These are phyloP conservation scores for Chalciporus sp. DNA, from an alignment of 1,284 basidiomycete genomes.

Conservation along the genomic window DNA sequence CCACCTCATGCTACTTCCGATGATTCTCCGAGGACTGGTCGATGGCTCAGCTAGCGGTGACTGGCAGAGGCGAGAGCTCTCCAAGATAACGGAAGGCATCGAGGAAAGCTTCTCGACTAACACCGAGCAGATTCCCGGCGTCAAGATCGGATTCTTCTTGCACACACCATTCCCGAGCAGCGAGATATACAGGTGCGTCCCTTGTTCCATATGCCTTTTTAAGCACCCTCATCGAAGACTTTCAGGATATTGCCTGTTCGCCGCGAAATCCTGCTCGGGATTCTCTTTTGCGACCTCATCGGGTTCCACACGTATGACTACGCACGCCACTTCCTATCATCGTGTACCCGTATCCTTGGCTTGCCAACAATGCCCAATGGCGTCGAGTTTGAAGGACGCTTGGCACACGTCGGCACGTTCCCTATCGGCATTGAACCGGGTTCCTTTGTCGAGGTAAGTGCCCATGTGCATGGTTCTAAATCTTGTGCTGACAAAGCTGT, in stretches of 20 bases:
- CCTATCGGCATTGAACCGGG: constrained; percentile 97
- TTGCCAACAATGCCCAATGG: constrained; percentile 99
- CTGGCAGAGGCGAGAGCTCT: constrained; percentile 68
- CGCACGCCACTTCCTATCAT: constrained; percentile 97
- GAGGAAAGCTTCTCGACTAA: constrained; percentile 52
- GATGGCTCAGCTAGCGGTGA: constrained; percentile 70
- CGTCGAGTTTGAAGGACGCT: constrained; percentile 92
- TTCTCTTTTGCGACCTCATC: constrained; percentile 95
- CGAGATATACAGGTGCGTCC: constrained; percentile 90
- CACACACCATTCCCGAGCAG: constrained; percentile 98
- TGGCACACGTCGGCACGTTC: constrained; percentile 97
- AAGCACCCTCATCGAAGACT: constrained; percentile 4
- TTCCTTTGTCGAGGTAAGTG: constrained; percentile 81
- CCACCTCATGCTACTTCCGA: constrained; percentile 96
- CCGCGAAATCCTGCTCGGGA: constrained; percentile 93
- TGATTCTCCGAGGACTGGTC: constrained; percentile 88
- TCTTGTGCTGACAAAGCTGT: constrained; percentile 4
- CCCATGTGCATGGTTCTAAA: not conserved
- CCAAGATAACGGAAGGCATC: constrained; percentile 77
- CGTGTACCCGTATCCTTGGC: constrained; percentile 94
- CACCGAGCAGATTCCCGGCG: constrained; percentile 50
- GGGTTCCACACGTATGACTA: constrained; percentile 99
- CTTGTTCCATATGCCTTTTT: constrained; percentile 13
- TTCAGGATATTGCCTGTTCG: constrained; percentile 92
- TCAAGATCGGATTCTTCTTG: constrained; percentile 97